These are phyloP conservation scores for Trametes maxima DNA, from an alignment of 768 basidiomycete species.

Conservation along the genomic window DNA sequence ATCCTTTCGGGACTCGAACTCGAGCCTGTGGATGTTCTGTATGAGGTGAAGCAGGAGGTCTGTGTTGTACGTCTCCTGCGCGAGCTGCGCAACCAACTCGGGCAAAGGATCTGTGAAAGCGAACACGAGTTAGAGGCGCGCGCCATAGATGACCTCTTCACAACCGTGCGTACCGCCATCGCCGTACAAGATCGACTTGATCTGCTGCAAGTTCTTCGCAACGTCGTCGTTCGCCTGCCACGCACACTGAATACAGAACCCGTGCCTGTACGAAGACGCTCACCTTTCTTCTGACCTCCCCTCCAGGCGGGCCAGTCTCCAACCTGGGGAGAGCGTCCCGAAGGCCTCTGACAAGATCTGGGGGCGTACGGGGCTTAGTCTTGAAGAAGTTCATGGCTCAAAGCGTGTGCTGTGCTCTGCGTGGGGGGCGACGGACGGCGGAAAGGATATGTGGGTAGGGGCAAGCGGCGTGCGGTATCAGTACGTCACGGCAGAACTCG, in stretches of 20 bases:
- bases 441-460: background rate
- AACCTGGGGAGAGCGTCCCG: constrained; percentile 79
- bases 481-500: constrained; percentile 27
- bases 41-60: constrained; percentile 85
- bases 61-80: constrained; percentile 93
- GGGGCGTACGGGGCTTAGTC: constrained; percentile 83
- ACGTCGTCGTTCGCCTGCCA: constrained; percentile 85
- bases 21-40: constrained; percentile 80
- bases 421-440: background rate
- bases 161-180: constrained; percentile 68
- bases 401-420: background rate
- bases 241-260: constrained; percentile 3
- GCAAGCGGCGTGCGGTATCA: constrained; percentile 14
- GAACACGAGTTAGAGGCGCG: constrained; percentile 5
- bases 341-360: constrained; percentile 82
- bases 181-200: constrained; percentile 85
- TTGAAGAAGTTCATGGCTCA: constrained; percentile 91
- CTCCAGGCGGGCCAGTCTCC: constrained; percentile 71
- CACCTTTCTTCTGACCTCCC: constrained; percentile 82
- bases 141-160: background rate
- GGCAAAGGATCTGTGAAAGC: constrained; percentile 69
- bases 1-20: constrained; percentile 92
- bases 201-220: constrained; percentile 85
- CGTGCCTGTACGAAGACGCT: constrained; percentile 22
- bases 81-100: constrained; percentile 90